Percentiles rank a stretch among this genome's conserved stretches.
These are phyloP conservation scores for Lasiodiplodia theobromae DNA, from an alignment of 2,329 filamentous ascomycete species.

Conservation along the genomic window DNA sequence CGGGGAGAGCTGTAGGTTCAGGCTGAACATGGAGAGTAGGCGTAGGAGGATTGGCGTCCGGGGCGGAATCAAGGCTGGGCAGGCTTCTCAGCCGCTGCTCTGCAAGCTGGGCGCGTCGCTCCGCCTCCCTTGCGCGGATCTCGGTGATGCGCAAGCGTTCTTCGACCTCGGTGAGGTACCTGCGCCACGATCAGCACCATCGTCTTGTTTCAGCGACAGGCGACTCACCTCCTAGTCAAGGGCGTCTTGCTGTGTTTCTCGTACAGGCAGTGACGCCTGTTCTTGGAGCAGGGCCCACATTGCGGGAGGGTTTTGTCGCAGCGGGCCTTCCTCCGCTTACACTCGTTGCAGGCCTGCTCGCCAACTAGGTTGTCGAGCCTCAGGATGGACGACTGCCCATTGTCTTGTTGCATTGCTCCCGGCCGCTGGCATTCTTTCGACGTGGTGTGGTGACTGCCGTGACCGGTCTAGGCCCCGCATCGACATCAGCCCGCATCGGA, in stretches of 20 bases:
- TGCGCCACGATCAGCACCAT: not conserved
- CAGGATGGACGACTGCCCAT: conserved; percentile 23
- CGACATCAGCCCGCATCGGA: not conserved
- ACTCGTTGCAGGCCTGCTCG: conserved; percentile 22
- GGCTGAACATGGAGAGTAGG: not conserved
- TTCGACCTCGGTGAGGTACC: conserved; percentile 53
- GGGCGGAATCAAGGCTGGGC: conserved; percentile 7
- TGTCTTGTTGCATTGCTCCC: conserved; percentile 22
- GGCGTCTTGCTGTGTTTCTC: conserved; percentile 58
- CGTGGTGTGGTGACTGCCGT: not conserved
- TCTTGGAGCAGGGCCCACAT: conserved; percentile 47
- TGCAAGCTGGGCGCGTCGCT: conserved; percentile 34
- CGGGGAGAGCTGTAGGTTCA: not conserved
- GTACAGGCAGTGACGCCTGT: conserved; percentile 57
- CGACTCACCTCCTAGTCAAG: conserved; percentile 53
- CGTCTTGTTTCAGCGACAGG: not conserved
- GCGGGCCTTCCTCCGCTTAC: conserved; percentile 20
- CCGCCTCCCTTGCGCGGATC: conserved; percentile 33
- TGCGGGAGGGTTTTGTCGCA: conserved; percentile 20
- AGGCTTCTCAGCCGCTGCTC: conserved; percentile 33
- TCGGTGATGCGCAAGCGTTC: conserved; percentile 46
- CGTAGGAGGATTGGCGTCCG: not conserved
- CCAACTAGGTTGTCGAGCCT: conserved; percentile 7
- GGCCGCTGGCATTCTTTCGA: conserved; percentile 5
- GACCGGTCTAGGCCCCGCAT: not conserved